Conservation (phyloP, 169 alveolate genomes). For the Plasmodium yoelii region DNA sequence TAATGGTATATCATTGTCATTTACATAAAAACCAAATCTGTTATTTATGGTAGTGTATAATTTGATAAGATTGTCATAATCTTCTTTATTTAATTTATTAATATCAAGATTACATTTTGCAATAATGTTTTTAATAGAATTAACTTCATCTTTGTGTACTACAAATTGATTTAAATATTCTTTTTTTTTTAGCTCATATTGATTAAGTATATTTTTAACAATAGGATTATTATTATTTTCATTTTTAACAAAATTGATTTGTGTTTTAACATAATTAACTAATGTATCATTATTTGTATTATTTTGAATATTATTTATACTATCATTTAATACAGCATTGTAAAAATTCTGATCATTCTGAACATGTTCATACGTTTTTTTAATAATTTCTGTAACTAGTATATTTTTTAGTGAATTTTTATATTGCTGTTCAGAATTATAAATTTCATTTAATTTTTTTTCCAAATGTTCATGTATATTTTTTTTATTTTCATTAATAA, state of each 20-base stretch:
- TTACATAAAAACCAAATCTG: slow-evolving; percentile 59
- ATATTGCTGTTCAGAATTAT: slow-evolving; percentile 38
- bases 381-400: slow-evolving; percentile 35
- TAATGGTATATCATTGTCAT: slow-evolving; percentile 6
- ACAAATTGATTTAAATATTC: slow-evolving; percentile 26
- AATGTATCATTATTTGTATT: slow-evolving; percentile 34
- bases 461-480: slow-evolving; percentile 33
- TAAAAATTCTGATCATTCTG: slow-evolving; percentile 20
- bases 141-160: slow-evolving; percentile 33
- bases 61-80: slow-evolving; percentile 12
- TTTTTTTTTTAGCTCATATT: slow-evolving; percentile 40
- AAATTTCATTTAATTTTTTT: slow-evolving; percentile 67
- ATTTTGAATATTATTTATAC: slow-evolving; percentile 31
- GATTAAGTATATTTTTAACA: slow-evolving; percentile 36
- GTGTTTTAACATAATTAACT: slow-evolving; percentile 19
- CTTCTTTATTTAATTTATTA: slow-evolving; percentile 23
- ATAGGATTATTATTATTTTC: slow-evolving; percentile 16
- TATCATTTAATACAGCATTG: slow-evolving; percentile 27
- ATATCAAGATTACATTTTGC: slow-evolving; percentile 15
- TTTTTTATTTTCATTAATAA: slow-evolving; percentile 24
- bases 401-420: slow-evolving; percentile 43
- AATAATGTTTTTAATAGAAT: slow-evolving; percentile 12
- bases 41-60: slow-evolving; percentile 28
- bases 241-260: slow-evolving; percentile 4
- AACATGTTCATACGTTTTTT: slow-evolving; percentile 15